Percentiles rank a stretch among this genome's conserved stretches.
Evolutionary conservation across 2,329 filamentous ascomycete species (phyloP).

Genomic region (Cladosporium colombiae): DNA sequence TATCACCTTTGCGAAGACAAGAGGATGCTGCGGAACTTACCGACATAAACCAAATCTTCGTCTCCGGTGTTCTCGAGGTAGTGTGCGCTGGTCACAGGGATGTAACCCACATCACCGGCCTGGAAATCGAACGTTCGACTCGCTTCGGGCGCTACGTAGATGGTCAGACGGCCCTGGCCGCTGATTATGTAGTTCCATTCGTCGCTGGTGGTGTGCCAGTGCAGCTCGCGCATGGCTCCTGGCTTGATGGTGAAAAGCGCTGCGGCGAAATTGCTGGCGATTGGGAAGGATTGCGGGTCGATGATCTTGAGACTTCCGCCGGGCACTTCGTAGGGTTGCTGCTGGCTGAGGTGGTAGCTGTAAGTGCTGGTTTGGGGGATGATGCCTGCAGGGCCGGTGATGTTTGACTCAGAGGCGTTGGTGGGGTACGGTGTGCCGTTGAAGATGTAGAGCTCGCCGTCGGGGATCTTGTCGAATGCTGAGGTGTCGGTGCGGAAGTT

Average conservation of each 20-base stretch:
- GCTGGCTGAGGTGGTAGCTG: constrained; percentile 48
- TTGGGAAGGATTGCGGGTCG: constrained; percentile 59
- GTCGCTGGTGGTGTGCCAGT: constrained; percentile 63
- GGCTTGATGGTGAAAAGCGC: constrained; percentile 61
- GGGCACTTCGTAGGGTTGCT: constrained; percentile 53
- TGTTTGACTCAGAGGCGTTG: constrained; percentile 42
- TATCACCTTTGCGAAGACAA: not conserved
- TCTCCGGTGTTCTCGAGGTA: constrained; percentile 64
- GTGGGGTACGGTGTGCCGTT: constrained; percentile 40
- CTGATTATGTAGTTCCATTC: constrained; percentile 64
- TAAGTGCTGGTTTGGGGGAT: constrained; percentile 39
- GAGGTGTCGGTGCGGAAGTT: constrained; percentile 43
- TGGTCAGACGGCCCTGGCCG: constrained; percentile 58
- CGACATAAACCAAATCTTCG: constrained; percentile 58
- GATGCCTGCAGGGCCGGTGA: constrained; percentile 37
- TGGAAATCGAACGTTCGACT: constrained; percentile 61
- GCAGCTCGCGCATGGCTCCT: constrained; percentile 65
- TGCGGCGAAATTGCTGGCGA: constrained; percentile 56
- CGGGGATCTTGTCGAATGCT: constrained; percentile 39
- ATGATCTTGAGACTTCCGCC: constrained; percentile 61
- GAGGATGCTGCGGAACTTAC: not conserved
- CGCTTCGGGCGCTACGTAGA: constrained; percentile 54
- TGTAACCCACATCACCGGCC: constrained; percentile 61
- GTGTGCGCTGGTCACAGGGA: constrained; percentile 57
- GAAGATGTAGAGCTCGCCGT: constrained; percentile 45